Evolutionary conservation across 2,329 filamentous ascomycete genomes (phyloP).

Genomic region (Colletotrichum simmondsii): DNA sequence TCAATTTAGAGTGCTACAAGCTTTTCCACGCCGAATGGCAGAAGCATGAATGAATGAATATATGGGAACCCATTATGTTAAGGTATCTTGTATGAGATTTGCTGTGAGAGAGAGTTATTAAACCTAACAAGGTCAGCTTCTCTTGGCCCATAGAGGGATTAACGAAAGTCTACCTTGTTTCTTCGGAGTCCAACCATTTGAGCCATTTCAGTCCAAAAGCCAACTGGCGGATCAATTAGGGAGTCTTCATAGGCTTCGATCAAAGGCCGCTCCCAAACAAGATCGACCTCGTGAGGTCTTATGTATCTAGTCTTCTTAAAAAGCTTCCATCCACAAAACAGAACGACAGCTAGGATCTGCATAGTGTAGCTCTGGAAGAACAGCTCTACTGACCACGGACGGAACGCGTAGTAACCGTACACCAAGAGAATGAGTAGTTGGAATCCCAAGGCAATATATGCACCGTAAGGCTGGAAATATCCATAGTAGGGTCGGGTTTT

Average conservation of each 20-base stretch:
- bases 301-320: constrained; percentile 68
- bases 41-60: not conserved
- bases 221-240: not conserved
- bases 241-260: constrained; percentile 67
- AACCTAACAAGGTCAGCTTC: not conserved
- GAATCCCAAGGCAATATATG: constrained; percentile 55
- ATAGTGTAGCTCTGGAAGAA: constrained; percentile 68
- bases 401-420: constrained; percentile 67
- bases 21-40: not conserved
- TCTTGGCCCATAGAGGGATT: not conserved
- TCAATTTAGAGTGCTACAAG: not conserved
- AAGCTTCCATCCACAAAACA: constrained; percentile 72
- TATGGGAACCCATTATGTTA: not conserved
- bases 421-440: constrained; percentile 57
- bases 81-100: not conserved
- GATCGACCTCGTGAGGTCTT: constrained; percentile 64
- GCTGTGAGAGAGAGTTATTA: not conserved
- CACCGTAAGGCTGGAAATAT: constrained; percentile 68
- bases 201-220: not conserved
- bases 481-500: constrained; percentile 66
- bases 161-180: not conserved
- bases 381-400: constrained; percentile 50
- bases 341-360: constrained; percentile 62
- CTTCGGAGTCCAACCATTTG: not conserved
- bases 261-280: constrained; percentile 68